phyloP scores from a whole-genome alignment of 2,329 filamentous ascomycete species.

The Neonectria ditissima region DNA sequence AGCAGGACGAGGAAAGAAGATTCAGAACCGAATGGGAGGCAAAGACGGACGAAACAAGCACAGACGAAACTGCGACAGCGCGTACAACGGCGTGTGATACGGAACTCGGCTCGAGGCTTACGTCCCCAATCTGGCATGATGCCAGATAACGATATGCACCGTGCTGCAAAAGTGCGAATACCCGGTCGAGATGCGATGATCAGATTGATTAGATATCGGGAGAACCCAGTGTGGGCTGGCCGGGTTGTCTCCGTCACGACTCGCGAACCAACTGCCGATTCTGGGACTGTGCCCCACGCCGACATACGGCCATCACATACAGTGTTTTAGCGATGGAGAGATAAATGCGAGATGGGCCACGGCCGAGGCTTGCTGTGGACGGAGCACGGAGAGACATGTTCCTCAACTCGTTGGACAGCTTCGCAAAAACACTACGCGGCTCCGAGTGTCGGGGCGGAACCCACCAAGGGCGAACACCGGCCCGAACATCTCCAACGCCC shows the following conservation, averaged over 20 bases:
- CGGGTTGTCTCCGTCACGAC: not conserved
- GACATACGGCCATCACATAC: not conserved
- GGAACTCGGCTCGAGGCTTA: not conserved
- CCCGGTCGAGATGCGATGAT: not conserved
- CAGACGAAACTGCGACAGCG: too few relatives aligned
- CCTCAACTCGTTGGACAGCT: not conserved
- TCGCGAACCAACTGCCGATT: slow-evolving; percentile 12
- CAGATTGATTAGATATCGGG: slow-evolving; percentile 6
- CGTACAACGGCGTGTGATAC: not conserved
- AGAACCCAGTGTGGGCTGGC: not conserved
- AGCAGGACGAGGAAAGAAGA: too few relatives aligned
- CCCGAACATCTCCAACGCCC: not conserved
- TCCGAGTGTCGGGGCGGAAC: not conserved
- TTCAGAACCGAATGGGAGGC: not conserved
- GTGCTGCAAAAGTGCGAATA: not conserved
- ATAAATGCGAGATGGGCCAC: not conserved
- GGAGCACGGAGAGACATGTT: not conserved
- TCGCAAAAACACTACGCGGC: not conserved
- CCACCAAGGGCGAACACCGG: not conserved
- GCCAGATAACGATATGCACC: not conserved
- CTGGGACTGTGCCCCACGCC: not conserved
- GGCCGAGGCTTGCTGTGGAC: slow-evolving; percentile 3
- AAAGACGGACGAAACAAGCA: not conserved
- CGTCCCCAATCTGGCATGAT: not conserved
- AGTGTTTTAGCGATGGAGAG: not conserved